Base-by-base conservation (phyloP, 2,329 filamentous ascomycete genomes). In the Graphiopsis chlorocephala region DNA sequence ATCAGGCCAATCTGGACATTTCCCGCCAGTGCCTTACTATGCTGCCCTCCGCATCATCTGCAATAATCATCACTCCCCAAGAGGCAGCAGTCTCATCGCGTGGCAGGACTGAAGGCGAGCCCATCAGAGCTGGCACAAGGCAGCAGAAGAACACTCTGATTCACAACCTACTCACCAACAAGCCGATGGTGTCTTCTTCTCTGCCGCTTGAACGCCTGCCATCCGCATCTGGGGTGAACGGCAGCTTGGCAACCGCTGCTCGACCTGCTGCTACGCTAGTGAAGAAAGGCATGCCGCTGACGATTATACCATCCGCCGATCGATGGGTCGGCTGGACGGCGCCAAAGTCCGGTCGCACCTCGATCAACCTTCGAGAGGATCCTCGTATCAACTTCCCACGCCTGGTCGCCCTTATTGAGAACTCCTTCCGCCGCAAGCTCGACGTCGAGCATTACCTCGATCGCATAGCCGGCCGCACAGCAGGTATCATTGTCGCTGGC, bases 161-260 rank as follows among this genome's bases (percentile, higher is more conserved):
- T 53, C 93, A 99, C 78, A 98, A 97, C 72, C 86, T 99, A 1
- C 84, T 99, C 11, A 99, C 95, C 1, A 95, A 99, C 78, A 96
- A 97, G 73, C 94, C 95, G 0, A 86, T 93, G 15, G 90, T 93
- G 69, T 98, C 95, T 1, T 95, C 95, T 1, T 99, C 95, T 0
- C 82, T 99, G 0, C 95, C 95, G 0, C 83, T 88, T 7, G 86
- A 88, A 47, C 85, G 91, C 57, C 84, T 92, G 33, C 73, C 75
- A 1, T 73, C 78, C 0, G 31, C 61, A 5, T 73, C 73, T 61
- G 58, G 3, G 69, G 17, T 48, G 8, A 33, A 48, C 20, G 23
- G 35, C 33, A 35, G 20, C 17, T 28, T 53, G 15, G 47, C 65
- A 20, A 14, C 67, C 68, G n/a, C 73, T 14, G 61, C 67, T 20